A percentile compares a stretch with the other conserved stretches of the same genome.
These are phyloP conservation scores for Xylariales sp. DNA, from an alignment of 2,329 filamentous ascomycete species.

Conservation along the genomic window DNA sequence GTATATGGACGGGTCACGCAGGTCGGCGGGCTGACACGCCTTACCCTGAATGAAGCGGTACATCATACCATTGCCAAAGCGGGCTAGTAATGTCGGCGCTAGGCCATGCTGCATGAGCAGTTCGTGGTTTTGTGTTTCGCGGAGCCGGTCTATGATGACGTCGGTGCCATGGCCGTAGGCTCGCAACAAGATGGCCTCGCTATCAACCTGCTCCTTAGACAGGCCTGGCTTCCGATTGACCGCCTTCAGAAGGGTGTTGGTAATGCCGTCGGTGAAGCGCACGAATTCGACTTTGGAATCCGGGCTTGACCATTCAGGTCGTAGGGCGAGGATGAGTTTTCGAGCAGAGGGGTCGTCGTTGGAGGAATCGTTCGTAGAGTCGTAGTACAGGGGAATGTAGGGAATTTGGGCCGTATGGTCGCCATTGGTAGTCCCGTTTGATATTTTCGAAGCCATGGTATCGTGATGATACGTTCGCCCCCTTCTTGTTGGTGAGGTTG, in stretches of 20 bases:
- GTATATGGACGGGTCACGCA: conserved; percentile 81
- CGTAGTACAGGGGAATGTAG: conserved; percentile 82
- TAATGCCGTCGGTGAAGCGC: conserved; percentile 97
- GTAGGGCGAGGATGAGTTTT: conserved; percentile 80
- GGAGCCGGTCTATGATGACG: conserved; percentile 93
- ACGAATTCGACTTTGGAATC: conserved; percentile 84
- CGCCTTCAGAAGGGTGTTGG: conserved; percentile 90
- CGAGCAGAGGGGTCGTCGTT: conserved; percentile 84
- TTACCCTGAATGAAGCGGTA: conserved; percentile 90
- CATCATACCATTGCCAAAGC: conserved; percentile 95
- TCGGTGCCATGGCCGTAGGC: conserved; percentile 96
- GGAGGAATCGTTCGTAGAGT: conserved; percentile 76
- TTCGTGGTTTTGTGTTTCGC: conserved; percentile 83
- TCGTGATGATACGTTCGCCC: conserved; percentile 9
- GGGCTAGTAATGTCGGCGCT: conserved; percentile 86
- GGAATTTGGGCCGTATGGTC: conserved; percentile 60
- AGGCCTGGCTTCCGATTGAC: conserved; percentile 73
- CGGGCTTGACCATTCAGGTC: conserved; percentile 82
- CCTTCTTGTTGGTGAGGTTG: not conserved
- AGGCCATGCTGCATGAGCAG: conserved; percentile 85
- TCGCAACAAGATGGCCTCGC: conserved; percentile 86
- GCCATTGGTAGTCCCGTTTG: conserved; percentile 39
- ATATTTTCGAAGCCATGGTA: conserved; percentile 43
- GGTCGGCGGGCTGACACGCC: conserved; percentile 82
- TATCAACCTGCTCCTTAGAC: conserved; percentile 69